These are phyloP conservation scores for Tylopilus sp. DNA, from an alignment of 768 basidiomycete species.

Conservation along the genomic window DNA sequence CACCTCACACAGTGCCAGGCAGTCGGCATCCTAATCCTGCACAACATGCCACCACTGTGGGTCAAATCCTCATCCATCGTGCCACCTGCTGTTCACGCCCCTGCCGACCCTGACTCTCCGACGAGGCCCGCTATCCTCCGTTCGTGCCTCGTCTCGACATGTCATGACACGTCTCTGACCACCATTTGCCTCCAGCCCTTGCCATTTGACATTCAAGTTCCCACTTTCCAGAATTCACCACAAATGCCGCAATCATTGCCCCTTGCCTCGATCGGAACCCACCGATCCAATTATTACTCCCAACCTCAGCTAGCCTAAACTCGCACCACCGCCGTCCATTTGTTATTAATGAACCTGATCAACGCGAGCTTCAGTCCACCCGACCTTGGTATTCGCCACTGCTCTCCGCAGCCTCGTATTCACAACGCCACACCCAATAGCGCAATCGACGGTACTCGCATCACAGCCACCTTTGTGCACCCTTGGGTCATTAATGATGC, in stretches of 20 bases:
- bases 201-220: not conserved
- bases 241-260: constrained; percentile 16
- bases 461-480: constrained; percentile 13
- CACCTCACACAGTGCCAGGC: not conserved
- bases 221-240: constrained; percentile 14
- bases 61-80: not conserved
- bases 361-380: not conserved
- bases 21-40: not conserved
- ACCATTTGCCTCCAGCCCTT: not conserved
- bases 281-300: constrained; percentile 13
- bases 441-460: constrained; percentile 1
- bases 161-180: not conserved
- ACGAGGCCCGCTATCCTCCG: not conserved
- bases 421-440: constrained; percentile 4
- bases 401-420: constrained; percentile 7
- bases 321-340: not conserved
- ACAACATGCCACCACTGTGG: not conserved
- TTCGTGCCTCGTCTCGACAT: not conserved
- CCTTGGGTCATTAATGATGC: not conserved
- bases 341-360: constrained; percentile 4
- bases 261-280: constrained; percentile 12
- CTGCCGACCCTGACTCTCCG: constrained; percentile 6
- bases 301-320: not conserved
- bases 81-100: not conserved
- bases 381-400: not conserved